phyloP scores from a whole-genome alignment of 148 eudicot genomes.

The Euryodendron excelsum region DNA sequence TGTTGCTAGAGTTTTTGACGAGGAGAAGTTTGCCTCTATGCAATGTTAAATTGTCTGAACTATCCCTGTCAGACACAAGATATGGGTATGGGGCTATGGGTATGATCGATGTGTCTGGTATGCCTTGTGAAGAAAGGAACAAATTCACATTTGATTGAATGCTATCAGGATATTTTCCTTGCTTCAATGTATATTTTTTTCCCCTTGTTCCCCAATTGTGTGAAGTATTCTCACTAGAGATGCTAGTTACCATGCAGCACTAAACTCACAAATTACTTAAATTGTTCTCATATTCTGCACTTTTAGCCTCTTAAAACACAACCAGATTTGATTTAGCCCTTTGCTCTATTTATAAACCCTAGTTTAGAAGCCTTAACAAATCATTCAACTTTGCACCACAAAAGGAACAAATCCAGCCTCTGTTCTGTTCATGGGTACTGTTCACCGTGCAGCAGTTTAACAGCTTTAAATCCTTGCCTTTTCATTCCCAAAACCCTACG shows the following conservation, averaged over 20 bases:
- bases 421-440: too few species aligned
- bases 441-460: too few species aligned
- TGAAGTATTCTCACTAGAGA: not conserved
- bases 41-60: not conserved
- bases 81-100: not conserved
- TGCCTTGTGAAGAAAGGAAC: not conserved
- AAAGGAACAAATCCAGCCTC: too few species aligned
- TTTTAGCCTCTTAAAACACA: too few species aligned
- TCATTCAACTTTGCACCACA: too few species aligned
- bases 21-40: not conserved
- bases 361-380: too few species aligned
- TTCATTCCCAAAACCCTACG: too few species aligned
- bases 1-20: not conserved
- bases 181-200: not conserved
- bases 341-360: too few species aligned
- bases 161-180: not conserved
- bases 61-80: not conserved
- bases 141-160: not conserved
- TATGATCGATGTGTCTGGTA: not conserved
- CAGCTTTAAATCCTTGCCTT: too few species aligned
- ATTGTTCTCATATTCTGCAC: too few species aligned
- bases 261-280: too few species aligned
- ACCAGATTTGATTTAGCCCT: too few species aligned
- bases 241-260: not conserved
- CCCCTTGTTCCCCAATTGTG: not conserved